A percentile compares a stretch with the other conserved stretches of the same genome.
These are phyloP conservation scores for Psilocybe cubensis DNA, from an alignment of 768 basidiomycete species.

Conservation along the genomic window DNA sequence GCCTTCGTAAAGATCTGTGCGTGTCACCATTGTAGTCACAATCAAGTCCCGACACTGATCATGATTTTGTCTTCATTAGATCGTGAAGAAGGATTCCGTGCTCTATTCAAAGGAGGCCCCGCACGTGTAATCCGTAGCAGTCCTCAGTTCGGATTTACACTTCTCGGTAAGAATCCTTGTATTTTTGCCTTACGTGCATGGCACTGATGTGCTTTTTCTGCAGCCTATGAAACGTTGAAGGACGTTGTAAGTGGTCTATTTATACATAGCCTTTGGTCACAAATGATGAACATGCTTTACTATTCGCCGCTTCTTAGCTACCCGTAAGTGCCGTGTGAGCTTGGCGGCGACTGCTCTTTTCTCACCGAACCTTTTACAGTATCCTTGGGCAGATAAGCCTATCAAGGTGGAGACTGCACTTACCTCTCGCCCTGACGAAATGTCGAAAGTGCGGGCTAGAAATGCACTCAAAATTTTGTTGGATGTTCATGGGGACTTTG, in stretches of 20 bases:
- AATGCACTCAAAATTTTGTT: slow-evolving; percentile 93
- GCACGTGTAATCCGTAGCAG: slow-evolving; percentile 89
- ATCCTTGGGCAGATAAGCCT: slow-evolving; percentile 78
- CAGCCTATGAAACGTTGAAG: slow-evolving; percentile 52
- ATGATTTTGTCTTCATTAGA: slow-evolving; percentile 50
- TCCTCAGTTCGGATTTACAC: slow-evolving; percentile 93
- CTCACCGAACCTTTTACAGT: slow-evolving; percentile 48
- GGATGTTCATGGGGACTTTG: slow-evolving; percentile 91
- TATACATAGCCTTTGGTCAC: slow-evolving; percentile 14
- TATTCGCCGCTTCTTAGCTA: slow-evolving; percentile 35
- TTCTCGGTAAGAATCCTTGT: slow-evolving; percentile 52
- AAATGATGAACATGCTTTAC: slow-evolving; percentile 17
- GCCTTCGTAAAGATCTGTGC: slow-evolving; percentile 90
- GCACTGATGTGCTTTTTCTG: slow-evolving; percentile 16
- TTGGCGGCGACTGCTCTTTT: slow-evolving; percentile 22
- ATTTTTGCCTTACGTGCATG: slow-evolving; percentile 5
- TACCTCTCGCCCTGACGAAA: slow-evolving; percentile 75
- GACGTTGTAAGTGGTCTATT: slow-evolving; percentile 39
- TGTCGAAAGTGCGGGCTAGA: slow-evolving; percentile 87
- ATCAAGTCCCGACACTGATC: slow-evolving; percentile 13
- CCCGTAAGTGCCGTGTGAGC: slow-evolving; percentile 44
- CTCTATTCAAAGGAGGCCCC: slow-evolving; percentile 90
- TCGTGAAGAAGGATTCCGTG: slow-evolving; percentile 86
- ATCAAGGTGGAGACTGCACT: slow-evolving; percentile 71
- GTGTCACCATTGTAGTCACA: slow-evolving; percentile 29